Conservation (phyloP, 768 basidiomycete genomes). For the Calocera viscosa region DNA sequence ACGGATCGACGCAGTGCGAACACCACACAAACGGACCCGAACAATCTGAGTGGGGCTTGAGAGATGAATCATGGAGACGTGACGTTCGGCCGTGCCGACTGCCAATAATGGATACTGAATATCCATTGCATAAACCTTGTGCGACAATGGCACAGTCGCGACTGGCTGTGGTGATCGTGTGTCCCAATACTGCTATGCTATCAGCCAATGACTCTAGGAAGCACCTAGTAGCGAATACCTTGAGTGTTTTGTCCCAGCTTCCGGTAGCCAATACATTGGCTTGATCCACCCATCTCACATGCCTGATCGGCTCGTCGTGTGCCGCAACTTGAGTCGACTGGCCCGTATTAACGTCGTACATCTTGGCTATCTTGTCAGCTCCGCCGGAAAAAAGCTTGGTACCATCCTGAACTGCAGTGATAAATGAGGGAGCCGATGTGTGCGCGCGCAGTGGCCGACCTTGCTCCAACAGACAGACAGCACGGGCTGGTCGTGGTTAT, state of each 20-base stretch:
- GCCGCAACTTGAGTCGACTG: slow-evolving; percentile 72
- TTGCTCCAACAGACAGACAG: slow-evolving; percentile 84
- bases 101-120: slow-evolving; percentile 73
- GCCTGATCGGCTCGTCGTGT: slow-evolving; percentile 80
- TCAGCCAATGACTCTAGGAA: neutral
- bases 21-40: slow-evolving; percentile 39
- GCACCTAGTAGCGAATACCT: slow-evolving; percentile 38
- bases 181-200: slow-evolving; percentile 75
- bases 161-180: slow-evolving; percentile 62
- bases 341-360: slow-evolving; percentile 81
- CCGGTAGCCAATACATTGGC: slow-evolving; percentile 79
- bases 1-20: slow-evolving; percentile 11
- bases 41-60: slow-evolving; percentile 65
- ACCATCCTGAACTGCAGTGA: slow-evolving; percentile 49
- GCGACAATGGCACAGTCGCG: slow-evolving; percentile 69
- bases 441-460: slow-evolving; percentile 33
- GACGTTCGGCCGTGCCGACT: slow-evolving; percentile 84
- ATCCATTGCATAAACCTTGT: slow-evolving; percentile 81
- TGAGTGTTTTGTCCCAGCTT: slow-evolving; percentile 96
- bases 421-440: neutral
- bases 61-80: slow-evolving; percentile 81
- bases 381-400: slow-evolving; percentile 85
- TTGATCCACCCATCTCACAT: slow-evolving; percentile 68
- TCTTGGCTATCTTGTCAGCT: slow-evolving; percentile 87
- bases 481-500: slow-evolving; percentile 80